These are phyloP conservation scores for Aurantiochytrium sp. DNA, from an alignment of 108 stramenopile species.

Conservation along the genomic window DNA sequence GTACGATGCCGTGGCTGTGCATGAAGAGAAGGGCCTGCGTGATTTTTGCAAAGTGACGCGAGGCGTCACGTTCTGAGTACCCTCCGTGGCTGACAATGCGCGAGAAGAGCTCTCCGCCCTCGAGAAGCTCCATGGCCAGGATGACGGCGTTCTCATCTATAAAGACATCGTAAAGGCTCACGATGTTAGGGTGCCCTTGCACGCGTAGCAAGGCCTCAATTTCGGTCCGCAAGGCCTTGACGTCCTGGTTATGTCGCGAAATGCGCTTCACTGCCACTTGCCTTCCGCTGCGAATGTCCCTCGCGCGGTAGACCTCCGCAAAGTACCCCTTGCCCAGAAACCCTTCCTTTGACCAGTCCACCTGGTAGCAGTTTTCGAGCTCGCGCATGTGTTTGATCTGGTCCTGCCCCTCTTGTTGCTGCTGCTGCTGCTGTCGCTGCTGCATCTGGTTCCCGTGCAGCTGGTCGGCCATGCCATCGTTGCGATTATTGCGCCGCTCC, in stretches of 20 bases:
- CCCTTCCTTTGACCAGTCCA: neutral
- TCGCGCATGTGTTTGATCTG: conserved; percentile 5
- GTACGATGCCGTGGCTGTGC: conserved; percentile 65
- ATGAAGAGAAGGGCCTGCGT: conserved; percentile 43
- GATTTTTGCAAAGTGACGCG: neutral
- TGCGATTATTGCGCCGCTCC: neutral
- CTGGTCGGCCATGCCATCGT: neutral
- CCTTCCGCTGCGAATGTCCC: neutral
- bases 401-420: neutral
- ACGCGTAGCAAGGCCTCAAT: conserved; percentile 15
- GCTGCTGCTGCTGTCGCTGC: neutral
- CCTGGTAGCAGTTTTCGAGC: neutral
- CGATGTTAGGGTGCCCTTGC: conserved; percentile 39
- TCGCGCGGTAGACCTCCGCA: conserved; percentile 1
- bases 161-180: conserved; percentile 34
- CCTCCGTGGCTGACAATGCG: conserved; percentile 34
- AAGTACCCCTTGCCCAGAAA: conserved; percentile 10
- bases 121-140: conserved; percentile 58
- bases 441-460: neutral
- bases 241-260: conserved; percentile 22
- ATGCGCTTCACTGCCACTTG: conserved; percentile 3
- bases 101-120: conserved; percentile 76
- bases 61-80: neutral
- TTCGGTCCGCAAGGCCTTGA: conserved; percentile 20
- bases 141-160: conserved; percentile 17